These are phyloP conservation scores for Malassezia japonica DNA, from an alignment of 1,284 basidiomycete genomes.

Conservation along the genomic window DNA sequence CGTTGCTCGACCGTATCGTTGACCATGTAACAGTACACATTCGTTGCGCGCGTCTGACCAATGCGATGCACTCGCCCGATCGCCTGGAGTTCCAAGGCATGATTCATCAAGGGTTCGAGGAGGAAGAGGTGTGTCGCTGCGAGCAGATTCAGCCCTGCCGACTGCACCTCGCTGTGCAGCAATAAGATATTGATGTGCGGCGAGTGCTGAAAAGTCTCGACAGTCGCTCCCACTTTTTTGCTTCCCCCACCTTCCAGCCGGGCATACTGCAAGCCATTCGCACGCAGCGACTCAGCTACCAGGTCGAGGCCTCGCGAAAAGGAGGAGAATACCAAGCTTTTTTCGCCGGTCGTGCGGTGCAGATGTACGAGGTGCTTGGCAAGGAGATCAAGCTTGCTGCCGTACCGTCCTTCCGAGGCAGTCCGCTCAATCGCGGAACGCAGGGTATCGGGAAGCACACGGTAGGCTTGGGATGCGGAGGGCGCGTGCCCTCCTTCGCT, in stretches of 20 bases:
- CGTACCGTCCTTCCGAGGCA: constrained; percentile 26
- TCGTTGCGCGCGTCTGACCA: constrained; percentile 34
- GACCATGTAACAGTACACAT: constrained; percentile 36
- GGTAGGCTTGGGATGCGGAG: constrained; percentile 10
- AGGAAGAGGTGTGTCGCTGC: constrained; percentile 36
- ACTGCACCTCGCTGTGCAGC: constrained; percentile 42
- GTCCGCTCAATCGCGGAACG: constrained; percentile 17
- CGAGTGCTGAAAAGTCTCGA: constrained; percentile 25
- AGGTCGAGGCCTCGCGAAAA: constrained; percentile 40
- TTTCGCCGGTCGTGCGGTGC: constrained; percentile 23
- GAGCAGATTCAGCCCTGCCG: constrained; percentile 37
- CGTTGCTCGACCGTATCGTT: constrained; percentile 39
- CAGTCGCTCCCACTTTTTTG: constrained; percentile 18
- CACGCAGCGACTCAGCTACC: constrained; percentile 32
- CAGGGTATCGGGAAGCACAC: constrained; percentile 20
- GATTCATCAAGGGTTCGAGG: constrained; percentile 41
- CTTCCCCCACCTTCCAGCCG: constrained; percentile 27
- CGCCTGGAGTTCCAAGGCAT: constrained; percentile 37
- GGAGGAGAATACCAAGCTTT: constrained; percentile 40
- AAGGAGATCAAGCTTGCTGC: constrained; percentile 42
- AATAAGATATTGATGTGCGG: constrained; percentile 29
- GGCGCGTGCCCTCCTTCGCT: not conserved
- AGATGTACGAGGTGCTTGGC: constrained; percentile 30
- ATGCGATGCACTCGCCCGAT: constrained; percentile 42
- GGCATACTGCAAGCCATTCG: constrained; percentile 29